Evolutionary conservation across 148 eudicot genomes (phyloP).

Genomic region (Vaccinium corymbosum): DNA sequence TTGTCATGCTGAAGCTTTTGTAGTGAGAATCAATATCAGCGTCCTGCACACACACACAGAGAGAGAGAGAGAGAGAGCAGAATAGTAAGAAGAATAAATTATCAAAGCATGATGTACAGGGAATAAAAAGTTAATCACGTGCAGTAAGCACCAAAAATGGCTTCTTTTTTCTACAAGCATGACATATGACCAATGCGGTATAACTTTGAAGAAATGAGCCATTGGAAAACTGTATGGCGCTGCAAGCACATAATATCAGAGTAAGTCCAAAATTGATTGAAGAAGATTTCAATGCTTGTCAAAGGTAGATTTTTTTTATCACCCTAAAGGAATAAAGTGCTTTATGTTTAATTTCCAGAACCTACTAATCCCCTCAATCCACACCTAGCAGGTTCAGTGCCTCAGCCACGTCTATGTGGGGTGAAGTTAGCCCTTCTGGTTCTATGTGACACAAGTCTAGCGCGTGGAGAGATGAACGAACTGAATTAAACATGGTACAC

Average conservation of each 20-base stretch:
- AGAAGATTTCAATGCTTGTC: background rate
- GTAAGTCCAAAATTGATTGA: background rate
- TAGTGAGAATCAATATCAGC: constrained; percentile 65
- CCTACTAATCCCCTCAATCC: background rate
- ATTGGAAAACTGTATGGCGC: background rate
- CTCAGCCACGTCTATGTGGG: background rate
- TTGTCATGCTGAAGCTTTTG: constrained; percentile 56
- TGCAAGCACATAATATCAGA: background rate
- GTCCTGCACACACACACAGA: constrained; percentile 61
- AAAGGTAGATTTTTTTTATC: background rate
- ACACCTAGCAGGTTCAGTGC: background rate
- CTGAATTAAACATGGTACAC: background rate
- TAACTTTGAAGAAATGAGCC: background rate
- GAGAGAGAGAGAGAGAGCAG: no score
- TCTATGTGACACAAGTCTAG: background rate
- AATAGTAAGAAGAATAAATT: background rate
- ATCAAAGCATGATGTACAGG: background rate
- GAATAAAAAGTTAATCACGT: constrained; percentile 10
- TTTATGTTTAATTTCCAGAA: background rate
- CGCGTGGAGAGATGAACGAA: background rate
- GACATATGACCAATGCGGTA: background rate
- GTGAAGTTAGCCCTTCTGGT: no score
- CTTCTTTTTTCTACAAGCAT: background rate
- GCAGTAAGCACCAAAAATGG: background rate
- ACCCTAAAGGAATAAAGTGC: background rate